These are phyloP conservation scores for Ampelomyces quisqualis DNA, from an alignment of 2,329 filamentous ascomycete genomes.

Conservation along the genomic window DNA sequence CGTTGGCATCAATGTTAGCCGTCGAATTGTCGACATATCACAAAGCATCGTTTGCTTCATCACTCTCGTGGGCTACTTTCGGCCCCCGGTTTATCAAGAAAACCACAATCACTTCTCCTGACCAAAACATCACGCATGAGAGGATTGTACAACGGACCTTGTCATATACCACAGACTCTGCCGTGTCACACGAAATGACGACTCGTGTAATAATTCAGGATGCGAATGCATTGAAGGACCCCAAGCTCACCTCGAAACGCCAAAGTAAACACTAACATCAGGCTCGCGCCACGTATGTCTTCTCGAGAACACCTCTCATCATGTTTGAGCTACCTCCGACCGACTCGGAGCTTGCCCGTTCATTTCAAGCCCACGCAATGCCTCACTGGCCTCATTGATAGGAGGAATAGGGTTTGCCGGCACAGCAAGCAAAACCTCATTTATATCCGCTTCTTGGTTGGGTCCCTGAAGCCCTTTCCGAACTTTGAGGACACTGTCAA, in stretches of 20 bases:
- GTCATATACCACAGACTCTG: background rate
- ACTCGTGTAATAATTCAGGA: background rate
- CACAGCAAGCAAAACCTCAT: constrained; percentile 6
- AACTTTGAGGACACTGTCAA: constrained; percentile 91
- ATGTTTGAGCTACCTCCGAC: background rate
- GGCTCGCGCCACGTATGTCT: too few species aligned
- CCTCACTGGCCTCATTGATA: constrained; percentile 7
- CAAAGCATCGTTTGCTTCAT: too few species aligned
- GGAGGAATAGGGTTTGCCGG: constrained; percentile 6
- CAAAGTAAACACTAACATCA: too few species aligned
- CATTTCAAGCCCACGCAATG: background rate
- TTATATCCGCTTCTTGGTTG: constrained; percentile 7
- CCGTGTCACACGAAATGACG: constrained; percentile 1
- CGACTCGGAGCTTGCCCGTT: background rate
- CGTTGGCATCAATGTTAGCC: too few species aligned
- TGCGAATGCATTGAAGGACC: background rate
- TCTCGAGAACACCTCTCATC: too few species aligned
- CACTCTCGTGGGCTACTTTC: too few species aligned
- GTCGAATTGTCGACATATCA: too few species aligned
- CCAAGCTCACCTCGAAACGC: background rate
- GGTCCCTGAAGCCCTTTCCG: constrained; percentile 76
- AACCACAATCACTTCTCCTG: too few species aligned
- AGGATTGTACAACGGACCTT: background rate
- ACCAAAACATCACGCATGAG: too few species aligned
- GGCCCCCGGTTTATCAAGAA: too few species aligned